These are phyloP conservation scores for Candida jianshihensis DNA, from an alignment of 805 yeast genomes.

Conservation along the genomic window DNA sequence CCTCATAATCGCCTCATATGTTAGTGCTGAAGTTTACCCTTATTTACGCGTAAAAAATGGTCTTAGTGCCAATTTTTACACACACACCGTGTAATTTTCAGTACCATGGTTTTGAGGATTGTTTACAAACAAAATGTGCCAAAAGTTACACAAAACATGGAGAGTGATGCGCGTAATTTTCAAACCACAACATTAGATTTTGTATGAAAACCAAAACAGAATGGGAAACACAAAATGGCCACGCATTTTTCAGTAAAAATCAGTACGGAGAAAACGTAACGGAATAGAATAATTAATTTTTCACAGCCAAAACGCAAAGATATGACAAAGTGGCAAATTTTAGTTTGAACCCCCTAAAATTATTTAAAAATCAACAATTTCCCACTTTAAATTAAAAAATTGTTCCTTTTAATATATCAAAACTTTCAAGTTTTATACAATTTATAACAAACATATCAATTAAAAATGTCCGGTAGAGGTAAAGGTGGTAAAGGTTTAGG, in stretches of 20 bases:
- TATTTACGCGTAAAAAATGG: not conserved
- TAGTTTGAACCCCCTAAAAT: not conserved
- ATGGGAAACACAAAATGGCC: not conserved
- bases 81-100: not conserved
- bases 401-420: not conserved
- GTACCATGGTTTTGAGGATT: not conserved
- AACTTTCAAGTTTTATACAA: not conserved
- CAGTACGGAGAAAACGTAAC: too few species aligned
- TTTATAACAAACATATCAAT: too few species aligned
- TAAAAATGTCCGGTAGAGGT: constrained; percentile 99
- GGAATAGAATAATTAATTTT: too few species aligned
- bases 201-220: too few species aligned
- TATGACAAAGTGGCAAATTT: not conserved
- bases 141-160: constrained; percentile 13
- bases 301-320: not conserved
- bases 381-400: not conserved
- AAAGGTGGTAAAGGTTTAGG: constrained; percentile 99
- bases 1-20: not conserved
- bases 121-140: constrained; percentile 5
- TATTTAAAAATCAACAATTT: constrained; percentile 1
- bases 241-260: too few species aligned
- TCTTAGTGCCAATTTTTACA: not conserved
- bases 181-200: constrained; percentile 1
- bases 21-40: constrained; percentile 1
- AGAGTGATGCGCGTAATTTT: constrained; percentile 3